Evolutionary conservation across 1,284 basidiomycete genomes (phyloP), one percentile per base, ranked within the genome.

Genomic region (Volvariella surrecta): DNA sequence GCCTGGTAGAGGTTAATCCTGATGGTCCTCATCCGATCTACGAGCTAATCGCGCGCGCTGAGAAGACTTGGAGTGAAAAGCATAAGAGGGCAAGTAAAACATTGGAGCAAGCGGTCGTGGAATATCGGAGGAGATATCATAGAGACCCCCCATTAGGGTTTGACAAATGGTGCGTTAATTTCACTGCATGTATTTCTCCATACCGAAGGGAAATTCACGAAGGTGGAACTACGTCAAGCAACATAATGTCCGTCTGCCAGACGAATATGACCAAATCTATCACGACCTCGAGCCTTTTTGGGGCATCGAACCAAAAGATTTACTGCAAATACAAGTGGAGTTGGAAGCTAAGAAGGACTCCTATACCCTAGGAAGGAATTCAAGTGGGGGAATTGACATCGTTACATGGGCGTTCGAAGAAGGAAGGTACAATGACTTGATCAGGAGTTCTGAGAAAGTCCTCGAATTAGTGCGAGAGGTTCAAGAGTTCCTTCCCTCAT

Each of bases 191-290:
- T n/a, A 20, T 28, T 30, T 21, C 6, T 34, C 20, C 16, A 11
- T 18, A 17, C 21, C 6, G 11, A 21, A 44, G 42, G 9, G 22
- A n/a, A 15, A 39, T n/a, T 20, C 32, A 15, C 24, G 18, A 19
- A 72, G 72, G 72, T 79, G 77, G 77, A 53, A 61, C 9, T 80
- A 76, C 50, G 71, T 71, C 1, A 52, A 65, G 45, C 59, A 65
- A 39, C 59, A 81, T 56, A 54, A 68, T 17, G 67, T 82, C 3
- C 68, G 66, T 18, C 66, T 80, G 0, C 67, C 66, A 0, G 76
- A 79, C 51, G 71, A 81, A 39, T 73, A 74, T 42, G 68, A 73
- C 47, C 66, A 71, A 40, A 74, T 80, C 44, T 57, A 66, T 42
- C 51, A 57, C 13, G 72, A 74, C 48, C 53, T 76, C 3, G 70